Base-by-base conservation (phyloP, 306 rosid genomes). In the Cicer arietinum region DNA sequence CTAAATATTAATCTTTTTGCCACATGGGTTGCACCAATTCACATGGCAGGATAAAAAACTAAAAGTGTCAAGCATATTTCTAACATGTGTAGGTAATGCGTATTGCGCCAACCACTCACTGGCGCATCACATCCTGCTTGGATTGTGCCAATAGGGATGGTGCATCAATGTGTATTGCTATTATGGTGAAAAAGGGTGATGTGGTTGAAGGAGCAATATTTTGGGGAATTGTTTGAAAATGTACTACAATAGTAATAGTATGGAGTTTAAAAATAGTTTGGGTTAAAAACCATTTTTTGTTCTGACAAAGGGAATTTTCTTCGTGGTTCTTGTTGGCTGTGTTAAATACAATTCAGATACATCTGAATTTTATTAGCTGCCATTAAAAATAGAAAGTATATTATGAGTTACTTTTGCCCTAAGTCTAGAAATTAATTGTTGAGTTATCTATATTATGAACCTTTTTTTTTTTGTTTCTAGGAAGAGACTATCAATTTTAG, bases 91-190 rank as follows among this genome's bases (percentile, higher is more conserved):
- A 59, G 17, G 6, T 20, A 40, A 50, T 56, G 10, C 60, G 75
- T 50, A 61, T 62, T 59, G 66, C 3, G 16, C 77, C 63, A 69
- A 66, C 69, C 11, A 8, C 10, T 14, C 22, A 8, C 46, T 59
- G 47, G 69, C 37, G 3, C 58, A 35, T 73, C 57, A 22, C 43
- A 73, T 73, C 45, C 57, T 42, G 12, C 57, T 56, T 73, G 67
- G 77, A 39, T 74, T 59, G 70, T 69, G 70, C 62, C 62, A 59
- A 47, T 35, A 47, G 37, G 62, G 25, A 58, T 12, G 53, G 76
- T 48, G 12, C 53, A 68, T n/a, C 18, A 40, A 48, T 57, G 47
- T 54, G 48, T 56, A 44, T 60, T 30, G 67, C 67, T 60, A 37
- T 42, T 44, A 56, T 22, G 18, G 48, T 16, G 40, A 10, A 59